A percentile compares a stretch with the other conserved stretches of the same genome.
phyloP scores from a whole-genome alignment of 1,139 yeast species.

The Suhomyces choctaworum region DNA sequence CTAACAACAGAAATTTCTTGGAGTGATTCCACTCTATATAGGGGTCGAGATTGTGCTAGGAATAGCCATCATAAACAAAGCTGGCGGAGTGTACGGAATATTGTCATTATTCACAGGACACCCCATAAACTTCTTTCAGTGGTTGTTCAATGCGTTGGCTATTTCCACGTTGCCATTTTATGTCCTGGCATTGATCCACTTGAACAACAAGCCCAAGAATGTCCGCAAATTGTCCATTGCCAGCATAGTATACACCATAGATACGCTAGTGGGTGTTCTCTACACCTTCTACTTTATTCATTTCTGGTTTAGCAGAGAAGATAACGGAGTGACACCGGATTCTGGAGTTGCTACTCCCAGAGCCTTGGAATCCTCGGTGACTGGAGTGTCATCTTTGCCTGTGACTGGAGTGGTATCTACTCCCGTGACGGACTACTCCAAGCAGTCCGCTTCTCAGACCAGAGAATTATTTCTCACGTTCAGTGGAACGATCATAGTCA shows the following conservation, averaged over 20 bases:
- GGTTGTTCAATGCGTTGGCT: slow-evolving; percentile 75
- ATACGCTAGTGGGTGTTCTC: slow-evolving; percentile 63
- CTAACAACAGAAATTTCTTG: slow-evolving; percentile 49
- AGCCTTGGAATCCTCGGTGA: slow-evolving; percentile 3
- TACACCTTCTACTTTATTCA: slow-evolving; percentile 74
- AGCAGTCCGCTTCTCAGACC: slow-evolving; percentile 66
- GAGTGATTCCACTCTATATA: slow-evolving; percentile 70
- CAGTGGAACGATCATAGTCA: slow-evolving; percentile 52
- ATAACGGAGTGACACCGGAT: slow-evolving; percentile 15
- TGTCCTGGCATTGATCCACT: slow-evolving; percentile 55
- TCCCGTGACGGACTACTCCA: slow-evolving; percentile 20
- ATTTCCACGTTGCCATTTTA: slow-evolving; percentile 66
- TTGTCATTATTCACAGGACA: slow-evolving; percentile 88
- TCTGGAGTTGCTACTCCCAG: neutral
- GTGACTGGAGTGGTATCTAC: neutral
- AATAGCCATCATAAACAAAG: slow-evolving; percentile 79
- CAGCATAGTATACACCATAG: slow-evolving; percentile 62
- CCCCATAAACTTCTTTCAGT: slow-evolving; percentile 78
- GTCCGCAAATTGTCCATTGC: slow-evolving; percentile 56
- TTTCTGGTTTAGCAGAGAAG: slow-evolving; percentile 68
- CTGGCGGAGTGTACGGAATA: slow-evolving; percentile 86
- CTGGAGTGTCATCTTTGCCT: neutral
- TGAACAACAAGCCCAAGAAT: slow-evolving; percentile 32
- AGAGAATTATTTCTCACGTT: slow-evolving; percentile 74
- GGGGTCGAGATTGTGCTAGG: slow-evolving; percentile 88